These are phyloP conservation scores for Talaromyces sp. DNA, from an alignment of 2,329 filamentous ascomycete species.

Conservation along the genomic window DNA sequence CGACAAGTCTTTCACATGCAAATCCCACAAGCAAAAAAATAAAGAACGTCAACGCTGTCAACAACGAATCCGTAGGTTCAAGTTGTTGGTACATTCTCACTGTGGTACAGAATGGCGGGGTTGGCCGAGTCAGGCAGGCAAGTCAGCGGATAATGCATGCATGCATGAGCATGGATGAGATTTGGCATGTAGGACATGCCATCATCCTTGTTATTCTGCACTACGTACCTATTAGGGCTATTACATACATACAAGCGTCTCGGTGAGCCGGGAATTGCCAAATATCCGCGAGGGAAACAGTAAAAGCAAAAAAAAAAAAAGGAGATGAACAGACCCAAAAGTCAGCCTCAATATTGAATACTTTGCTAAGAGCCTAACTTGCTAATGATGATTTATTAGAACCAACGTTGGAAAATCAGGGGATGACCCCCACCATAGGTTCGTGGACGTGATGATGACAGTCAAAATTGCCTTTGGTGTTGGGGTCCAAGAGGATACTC, in stretches of 20 bases:
- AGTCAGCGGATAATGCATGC: neutral
- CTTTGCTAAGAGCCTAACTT: no score
- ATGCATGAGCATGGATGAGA: neutral
- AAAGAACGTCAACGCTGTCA: no score
- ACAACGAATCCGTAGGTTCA: no score
- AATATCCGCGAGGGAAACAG: neutral
- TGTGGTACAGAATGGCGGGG: neutral
- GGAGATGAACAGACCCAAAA: neutral
- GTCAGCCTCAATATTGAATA: neutral
- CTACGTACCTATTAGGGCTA: neutral
- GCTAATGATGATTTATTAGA: no score
- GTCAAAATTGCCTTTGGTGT: no score
- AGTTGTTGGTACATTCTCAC: neutral
- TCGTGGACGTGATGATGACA: neutral
- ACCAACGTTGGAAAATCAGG: neutral
- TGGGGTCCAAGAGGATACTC: neutral
- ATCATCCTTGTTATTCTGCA: neutral
- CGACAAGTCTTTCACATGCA: no score
- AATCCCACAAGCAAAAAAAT: no score
- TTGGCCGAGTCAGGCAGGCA: neutral
- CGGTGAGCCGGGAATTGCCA: neutral
- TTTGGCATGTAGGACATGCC: neutral
- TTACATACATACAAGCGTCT: no score
- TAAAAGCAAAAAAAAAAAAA: neutral
- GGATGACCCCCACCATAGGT: neutral